A percentile compares a stretch with the other conserved stretches of the same genome.
phyloP scores from a whole-genome alignment of 2,329 filamentous ascomycete species.

The Rutstroemia sp. region DNA sequence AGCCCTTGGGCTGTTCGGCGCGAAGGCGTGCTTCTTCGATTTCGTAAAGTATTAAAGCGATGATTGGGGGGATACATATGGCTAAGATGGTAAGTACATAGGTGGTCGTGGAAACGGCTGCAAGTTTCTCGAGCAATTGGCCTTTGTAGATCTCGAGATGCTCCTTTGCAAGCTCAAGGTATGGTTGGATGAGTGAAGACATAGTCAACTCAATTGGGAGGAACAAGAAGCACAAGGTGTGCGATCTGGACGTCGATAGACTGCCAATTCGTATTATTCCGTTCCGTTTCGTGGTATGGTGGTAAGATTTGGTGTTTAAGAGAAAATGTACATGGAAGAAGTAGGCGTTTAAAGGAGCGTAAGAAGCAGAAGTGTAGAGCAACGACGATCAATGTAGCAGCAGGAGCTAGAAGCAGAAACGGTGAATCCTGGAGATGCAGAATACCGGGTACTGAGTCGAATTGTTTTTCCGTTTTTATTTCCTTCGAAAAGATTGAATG shows the following conservation, averaged over 20 bases:
- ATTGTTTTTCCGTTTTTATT: background rate
- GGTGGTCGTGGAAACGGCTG: slow-evolving; percentile 25
- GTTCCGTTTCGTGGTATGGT: background rate
- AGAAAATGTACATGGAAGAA: slow-evolving; percentile 25
- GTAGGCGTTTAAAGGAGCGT: slow-evolving; percentile 18
- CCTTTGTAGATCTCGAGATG: slow-evolving; percentile 24
- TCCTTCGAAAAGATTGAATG: background rate
- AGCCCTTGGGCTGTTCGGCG: slow-evolving; percentile 38
- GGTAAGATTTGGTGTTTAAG: slow-evolving; percentile 12
- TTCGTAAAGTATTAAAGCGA: slow-evolving; percentile 29
- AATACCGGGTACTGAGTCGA: background rate
- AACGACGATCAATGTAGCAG: slow-evolving; percentile 2
- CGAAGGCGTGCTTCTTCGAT: slow-evolving; percentile 24
- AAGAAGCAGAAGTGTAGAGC: slow-evolving; percentile 15
- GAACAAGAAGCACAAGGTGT: slow-evolving; percentile 16
- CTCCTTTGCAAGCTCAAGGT: slow-evolving; percentile 20
- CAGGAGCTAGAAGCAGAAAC: background rate
- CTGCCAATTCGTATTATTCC: slow-evolving; percentile 9
- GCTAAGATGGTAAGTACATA: slow-evolving; percentile 26
- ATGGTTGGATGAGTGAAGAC: slow-evolving; percentile 22
- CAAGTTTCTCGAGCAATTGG: slow-evolving; percentile 23
- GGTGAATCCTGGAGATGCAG: background rate
- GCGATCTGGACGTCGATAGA: slow-evolving; percentile 22
- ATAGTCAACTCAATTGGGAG: slow-evolving; percentile 13
- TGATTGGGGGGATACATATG: slow-evolving; percentile 28